phyloP scores from a whole-genome alignment of 495 filamentous ascomycete species.

The Copromyces sp. region DNA sequence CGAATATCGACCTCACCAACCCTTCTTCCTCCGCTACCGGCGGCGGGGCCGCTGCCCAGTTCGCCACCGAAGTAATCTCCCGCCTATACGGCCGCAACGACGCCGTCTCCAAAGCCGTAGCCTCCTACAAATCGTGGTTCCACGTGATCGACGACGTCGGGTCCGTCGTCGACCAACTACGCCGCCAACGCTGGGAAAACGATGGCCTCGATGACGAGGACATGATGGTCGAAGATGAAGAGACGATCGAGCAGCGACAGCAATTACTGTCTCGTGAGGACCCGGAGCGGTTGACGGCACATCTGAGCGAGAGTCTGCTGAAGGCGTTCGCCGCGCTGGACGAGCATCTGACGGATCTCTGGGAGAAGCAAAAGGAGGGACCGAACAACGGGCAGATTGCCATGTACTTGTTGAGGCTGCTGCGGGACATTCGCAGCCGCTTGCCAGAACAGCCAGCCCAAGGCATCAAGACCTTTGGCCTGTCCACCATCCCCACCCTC shows the following conservation, averaged over 20 bases:
- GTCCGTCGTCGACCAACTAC: conserved; percentile 54
- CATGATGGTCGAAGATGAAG: conserved; percentile 29
- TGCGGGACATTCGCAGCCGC: conserved; percentile 62
- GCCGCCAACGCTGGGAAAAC: conserved; percentile 62
- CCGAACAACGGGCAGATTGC: conserved; percentile 44
- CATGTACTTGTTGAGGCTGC: conserved; percentile 61
- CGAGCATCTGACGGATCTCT: conserved; percentile 37
- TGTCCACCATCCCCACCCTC: conserved; percentile 44
- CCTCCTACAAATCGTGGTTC: conserved; percentile 59
- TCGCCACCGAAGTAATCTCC: conserved; percentile 35
- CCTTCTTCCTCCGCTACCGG: background rate
- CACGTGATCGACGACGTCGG: conserved; percentile 49
- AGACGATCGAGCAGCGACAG: conserved; percentile 55
- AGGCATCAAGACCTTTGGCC: conserved; percentile 33
- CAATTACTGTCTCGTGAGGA: conserved; percentile 62
- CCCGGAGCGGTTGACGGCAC: conserved; percentile 50
- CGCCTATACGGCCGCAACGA: conserved; percentile 55
- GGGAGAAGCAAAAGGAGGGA: conserved; percentile 33
- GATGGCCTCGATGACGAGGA: conserved; percentile 69
- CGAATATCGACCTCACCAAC: conserved; percentile 27
- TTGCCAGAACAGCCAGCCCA: conserved; percentile 35
- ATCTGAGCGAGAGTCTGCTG: conserved; percentile 46
- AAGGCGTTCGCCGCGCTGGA: conserved; percentile 52
- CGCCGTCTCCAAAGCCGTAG: conserved; percentile 47
- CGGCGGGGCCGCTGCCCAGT: conserved; percentile 27